Evolutionary conservation across 176 grass and related monocot genomes (phyloP).

Genomic region (Ensete ventricosum): DNA sequence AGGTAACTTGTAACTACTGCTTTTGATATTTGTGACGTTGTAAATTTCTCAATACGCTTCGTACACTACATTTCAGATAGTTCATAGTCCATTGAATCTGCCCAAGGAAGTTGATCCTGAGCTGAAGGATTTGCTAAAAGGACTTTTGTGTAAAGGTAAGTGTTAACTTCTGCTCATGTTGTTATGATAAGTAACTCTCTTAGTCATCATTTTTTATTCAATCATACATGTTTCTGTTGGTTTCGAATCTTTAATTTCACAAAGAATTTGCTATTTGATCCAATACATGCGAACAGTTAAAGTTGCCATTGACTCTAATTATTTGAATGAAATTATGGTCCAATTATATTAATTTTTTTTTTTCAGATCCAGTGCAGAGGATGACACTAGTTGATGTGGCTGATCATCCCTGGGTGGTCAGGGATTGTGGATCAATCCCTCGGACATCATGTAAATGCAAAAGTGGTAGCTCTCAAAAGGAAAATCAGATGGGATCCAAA

Average conservation of each 20-base stretch:
- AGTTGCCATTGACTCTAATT: background rate
- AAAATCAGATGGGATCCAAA: background rate
- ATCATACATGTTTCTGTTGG: background rate
- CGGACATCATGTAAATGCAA: constrained; percentile 4
- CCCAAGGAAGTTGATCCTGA: constrained; percentile 42
- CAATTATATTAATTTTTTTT: constrained; percentile 3
- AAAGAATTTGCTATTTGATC: background rate
- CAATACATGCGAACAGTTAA: background rate
- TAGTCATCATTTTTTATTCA: background rate
- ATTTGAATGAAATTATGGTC: background rate
- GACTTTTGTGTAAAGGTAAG: constrained; percentile 76
- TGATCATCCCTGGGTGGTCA: constrained; percentile 66
- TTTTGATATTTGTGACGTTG: background rate
- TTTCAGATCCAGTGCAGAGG: constrained; percentile 47
- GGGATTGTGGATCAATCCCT: constrained; percentile 36
- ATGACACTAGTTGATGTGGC: constrained; percentile 53
- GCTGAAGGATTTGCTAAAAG: constrained; percentile 54
- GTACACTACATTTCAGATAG: constrained; percentile 28
- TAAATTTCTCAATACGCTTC: background rate
- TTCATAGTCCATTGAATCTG: constrained; percentile 40
- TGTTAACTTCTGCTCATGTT: background rate
- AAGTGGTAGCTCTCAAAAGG: background rate
- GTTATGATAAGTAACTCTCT: background rate
- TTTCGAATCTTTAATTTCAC: background rate
- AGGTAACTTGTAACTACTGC: constrained; percentile 28